phyloP scores from a whole-genome alignment of 2,329 filamentous ascomycete genomes.

The Dactylellina parvicollis region DNA sequence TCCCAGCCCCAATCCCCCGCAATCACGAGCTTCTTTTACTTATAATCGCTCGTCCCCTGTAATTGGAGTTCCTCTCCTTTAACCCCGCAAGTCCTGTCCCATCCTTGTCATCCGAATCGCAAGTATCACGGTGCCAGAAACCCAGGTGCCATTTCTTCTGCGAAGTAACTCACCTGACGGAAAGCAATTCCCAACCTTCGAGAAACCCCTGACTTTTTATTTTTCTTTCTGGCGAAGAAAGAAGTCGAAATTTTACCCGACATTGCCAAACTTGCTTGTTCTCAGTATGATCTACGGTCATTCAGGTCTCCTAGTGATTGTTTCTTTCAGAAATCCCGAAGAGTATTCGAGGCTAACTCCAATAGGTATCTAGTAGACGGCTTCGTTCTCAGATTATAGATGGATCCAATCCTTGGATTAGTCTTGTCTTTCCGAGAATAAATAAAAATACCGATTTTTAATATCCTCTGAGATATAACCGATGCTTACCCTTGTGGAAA shows the following conservation, averaged over 20 bases:
- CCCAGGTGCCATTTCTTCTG: slow-evolving; percentile 32
- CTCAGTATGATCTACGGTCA: slow-evolving; percentile 29
- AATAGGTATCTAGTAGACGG: slow-evolving; percentile 45
- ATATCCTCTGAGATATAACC: slow-evolving; percentile 35
- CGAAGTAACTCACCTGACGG: slow-evolving; percentile 45
- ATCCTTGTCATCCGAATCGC: slow-evolving; percentile 35
- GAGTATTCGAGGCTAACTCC: slow-evolving; percentile 42
- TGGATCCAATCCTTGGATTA: slow-evolving; percentile 32
- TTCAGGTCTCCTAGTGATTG: slow-evolving; percentile 22
- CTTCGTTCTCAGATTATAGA: slow-evolving; percentile 23
- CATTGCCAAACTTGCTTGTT: slow-evolving; percentile 39
- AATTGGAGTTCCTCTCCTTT: slow-evolving; percentile 47
- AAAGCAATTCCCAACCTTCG: slow-evolving; percentile 45
- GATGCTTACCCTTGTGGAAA: slow-evolving; percentile 35
- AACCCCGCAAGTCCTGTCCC: slow-evolving; percentile 43
- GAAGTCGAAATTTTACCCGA: slow-evolving; percentile 37
- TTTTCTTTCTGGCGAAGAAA: slow-evolving; percentile 20
- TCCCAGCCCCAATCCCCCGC: slow-evolving; percentile 25
- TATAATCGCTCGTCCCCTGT: slow-evolving; percentile 52
- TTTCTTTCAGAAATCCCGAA: slow-evolving; percentile 42
- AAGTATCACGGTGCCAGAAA: slow-evolving; percentile 40
- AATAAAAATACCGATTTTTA: slow-evolving; percentile 34
- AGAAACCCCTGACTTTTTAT: slow-evolving; percentile 30
- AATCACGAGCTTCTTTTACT: slow-evolving; percentile 45
- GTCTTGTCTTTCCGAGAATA: slow-evolving; percentile 52